Base-by-base conservation (phyloP, 768 basidiomycete genomes). In the Mrakia blollopis region DNA sequence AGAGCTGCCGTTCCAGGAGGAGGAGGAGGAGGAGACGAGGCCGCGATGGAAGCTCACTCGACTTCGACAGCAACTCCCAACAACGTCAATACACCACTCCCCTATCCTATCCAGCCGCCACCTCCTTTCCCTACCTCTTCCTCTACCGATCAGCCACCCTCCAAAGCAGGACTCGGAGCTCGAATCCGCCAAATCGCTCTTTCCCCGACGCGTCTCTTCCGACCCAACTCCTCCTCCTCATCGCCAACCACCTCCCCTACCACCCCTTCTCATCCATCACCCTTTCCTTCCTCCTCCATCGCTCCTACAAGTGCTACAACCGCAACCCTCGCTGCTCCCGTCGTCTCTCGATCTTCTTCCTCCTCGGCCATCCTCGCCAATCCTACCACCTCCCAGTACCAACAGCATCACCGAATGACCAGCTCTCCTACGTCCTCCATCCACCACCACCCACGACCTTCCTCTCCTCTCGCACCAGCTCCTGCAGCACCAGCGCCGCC, bases 121-220 rank as follows among this genome's bases (percentile, higher is more conserved):
- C 65, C 65, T 37, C 37, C 65, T 13, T 68, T 68, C 37, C 65
- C 65, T 16, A 44, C 62, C 1, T 44, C 62, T 7, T 23, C 65
- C 37, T 23, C 65, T 7, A 44, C 35, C 18, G 65, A 39, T 25
- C 14, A 18, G 7, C 28, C 32, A 5, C 39, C 35, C 25, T n/a
- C 65, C 25, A 68, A 68, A n/a, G 39, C 4, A 35, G 65, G 39
- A 35, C 35, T 68, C 37, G 65, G 65, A 4, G 65, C 65, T 16
- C 65, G 65, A 14, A 68, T 68, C 9, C 65, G 65, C 21, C 65
- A 68, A 35, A 68, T 68, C 35, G 65, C 65, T 10, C 65, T 68
- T 23, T 68, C 65, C 25, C 65, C 65, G 21, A 68, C 65, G 65
- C 65, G 65, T 41, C 65, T 68, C 35, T 68, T 68, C 65, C 65